Base-by-base conservation (phyloP, 768 basidiomycete genomes). In the Pleurotus salmoneostramineus region DNA sequence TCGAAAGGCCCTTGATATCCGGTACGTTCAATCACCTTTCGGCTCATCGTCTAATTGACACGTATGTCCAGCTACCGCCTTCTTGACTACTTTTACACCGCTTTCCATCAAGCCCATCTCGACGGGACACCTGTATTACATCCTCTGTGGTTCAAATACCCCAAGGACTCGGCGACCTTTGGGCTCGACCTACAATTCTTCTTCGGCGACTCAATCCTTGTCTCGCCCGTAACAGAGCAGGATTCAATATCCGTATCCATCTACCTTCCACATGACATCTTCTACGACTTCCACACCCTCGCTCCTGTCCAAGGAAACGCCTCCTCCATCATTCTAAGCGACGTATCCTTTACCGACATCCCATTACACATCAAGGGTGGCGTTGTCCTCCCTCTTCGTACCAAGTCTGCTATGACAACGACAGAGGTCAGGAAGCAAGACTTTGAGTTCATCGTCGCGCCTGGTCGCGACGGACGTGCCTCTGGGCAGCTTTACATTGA, bases 21-120 rank as follows among this genome's bases (percentile, higher is more conserved):
- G 87, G 82, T 85, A 57, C n/a, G 76, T 66, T 10, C 52, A 44
- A 14, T 21, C 17, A n/a, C 10, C 51, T n/a, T 33, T 42, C 46
- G 32, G 46, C 17, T 34, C 10, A 4, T 15, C 33, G n/a, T n/a
- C 32, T 17, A 6, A 2, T 12, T 14, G 31, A 50, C 10, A 10
- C 54, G 17, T 43, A n/a, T 43, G 7, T 44, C 21, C 54, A 86
- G 84, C 10, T 87, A 88, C 63, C 85, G 85, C 52, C 74, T 89
- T 4, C 62, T 89, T 48, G 88, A 89, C 66, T 89, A 89, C 69
- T 65, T 89, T 57, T 89, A 87, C 69, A 89, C 88, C 4, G 78
- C 84, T 2, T 83, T 89, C 77, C 85, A 88, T 65, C 68, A 76
- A 49, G 83, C 83, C 2, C 72, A 74, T 58, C 49, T 72, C 12